Percentiles rank a stretch among this genome's conserved stretches.
These are phyloP conservation scores for Rickenella mellea DNA, from an alignment of 768 basidiomycete genomes.

Conservation along the genomic window DNA sequence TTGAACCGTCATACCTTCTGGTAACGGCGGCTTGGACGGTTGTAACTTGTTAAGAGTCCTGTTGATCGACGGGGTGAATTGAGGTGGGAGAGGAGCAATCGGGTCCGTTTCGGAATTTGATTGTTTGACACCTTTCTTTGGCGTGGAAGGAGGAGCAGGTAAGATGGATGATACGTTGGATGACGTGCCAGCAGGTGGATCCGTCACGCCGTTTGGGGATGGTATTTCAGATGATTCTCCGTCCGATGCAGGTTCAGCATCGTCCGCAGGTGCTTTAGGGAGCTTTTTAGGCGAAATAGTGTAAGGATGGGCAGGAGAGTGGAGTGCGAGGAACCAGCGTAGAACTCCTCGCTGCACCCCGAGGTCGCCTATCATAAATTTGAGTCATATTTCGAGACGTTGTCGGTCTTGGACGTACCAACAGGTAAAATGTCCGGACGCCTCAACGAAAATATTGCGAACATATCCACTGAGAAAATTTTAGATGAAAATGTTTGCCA, in stretches of 20 bases:
- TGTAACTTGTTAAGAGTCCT: conserved; percentile 34
- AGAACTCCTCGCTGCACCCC: conserved; percentile 72
- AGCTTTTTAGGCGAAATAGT: conserved; percentile 44
- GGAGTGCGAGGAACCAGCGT: conserved; percentile 58
- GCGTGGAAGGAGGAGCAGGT: conserved; percentile 24
- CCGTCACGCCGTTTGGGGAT: conserved; percentile 1
- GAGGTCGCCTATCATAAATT: conserved; percentile 49
- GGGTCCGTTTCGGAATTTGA: conserved; percentile 15
- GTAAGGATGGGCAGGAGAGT: conserved; percentile 41
- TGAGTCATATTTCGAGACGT: conserved; percentile 16
- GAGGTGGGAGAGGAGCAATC: conserved; percentile 37
- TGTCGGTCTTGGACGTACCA: no score
- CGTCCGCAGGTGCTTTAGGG: conserved; percentile 11
- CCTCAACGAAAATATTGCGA: conserved; percentile 78
- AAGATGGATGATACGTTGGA: conserved; percentile 21
- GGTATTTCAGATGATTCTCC: conserved; percentile 1
- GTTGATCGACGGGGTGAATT: conserved; percentile 63
- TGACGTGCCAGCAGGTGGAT: conserved; percentile 11
- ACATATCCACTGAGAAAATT: conserved; percentile 70
- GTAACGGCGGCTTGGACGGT: conserved; percentile 32
- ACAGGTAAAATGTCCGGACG: conserved; percentile 74
- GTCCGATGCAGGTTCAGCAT: conserved; percentile 8
- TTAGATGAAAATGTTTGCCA: background rate
- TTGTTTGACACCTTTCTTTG: conserved; percentile 5
- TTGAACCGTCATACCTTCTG: conserved; percentile 47